Percentiles rank a stretch among this genome's conserved stretches.
Conservation (phyloP, 148 eudicot genomes). For the Heliosperma pusillum region DNA sequence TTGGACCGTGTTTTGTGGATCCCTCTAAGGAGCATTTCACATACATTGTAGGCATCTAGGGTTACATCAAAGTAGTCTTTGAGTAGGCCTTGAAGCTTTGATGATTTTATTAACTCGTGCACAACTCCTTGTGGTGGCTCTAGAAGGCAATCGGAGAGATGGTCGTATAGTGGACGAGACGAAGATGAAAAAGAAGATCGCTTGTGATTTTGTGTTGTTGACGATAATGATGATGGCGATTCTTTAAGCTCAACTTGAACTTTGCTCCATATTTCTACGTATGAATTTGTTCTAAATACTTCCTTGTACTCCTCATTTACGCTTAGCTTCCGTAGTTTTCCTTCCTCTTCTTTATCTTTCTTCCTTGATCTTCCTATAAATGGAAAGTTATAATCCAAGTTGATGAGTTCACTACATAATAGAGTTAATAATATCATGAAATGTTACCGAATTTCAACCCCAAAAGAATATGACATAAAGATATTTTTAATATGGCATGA, state of each 20-base stretch:
- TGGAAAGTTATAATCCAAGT: neutral
- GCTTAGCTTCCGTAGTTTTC: constrained; percentile 26
- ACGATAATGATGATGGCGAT: constrained; percentile 1
- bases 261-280: constrained; percentile 37
- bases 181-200: constrained; percentile 3
- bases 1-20: constrained; percentile 51
- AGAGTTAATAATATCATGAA: no score
- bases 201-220: neutral
- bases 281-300: constrained; percentile 41
- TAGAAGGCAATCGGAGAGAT: constrained; percentile 41
- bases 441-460: no score
- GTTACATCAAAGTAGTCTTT: constrained; percentile 53
- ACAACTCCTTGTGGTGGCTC: constrained; percentile 59
- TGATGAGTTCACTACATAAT: neutral
- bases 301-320: constrained; percentile 44
- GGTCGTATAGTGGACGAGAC: constrained; percentile 14
- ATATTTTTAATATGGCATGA: no score
- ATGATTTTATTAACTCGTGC: constrained; percentile 28
- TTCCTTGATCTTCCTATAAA: constrained; percentile 26
- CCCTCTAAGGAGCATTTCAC: constrained; percentile 50
- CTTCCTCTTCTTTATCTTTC: constrained; percentile 21
- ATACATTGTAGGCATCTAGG: constrained; percentile 48
- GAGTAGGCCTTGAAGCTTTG: constrained; percentile 39
- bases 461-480: no score
- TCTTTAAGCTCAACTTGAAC: constrained; percentile 30